Conservation (phyloP, 495 filamentous ascomycete genomes). For the Darksidea phi region DNA sequence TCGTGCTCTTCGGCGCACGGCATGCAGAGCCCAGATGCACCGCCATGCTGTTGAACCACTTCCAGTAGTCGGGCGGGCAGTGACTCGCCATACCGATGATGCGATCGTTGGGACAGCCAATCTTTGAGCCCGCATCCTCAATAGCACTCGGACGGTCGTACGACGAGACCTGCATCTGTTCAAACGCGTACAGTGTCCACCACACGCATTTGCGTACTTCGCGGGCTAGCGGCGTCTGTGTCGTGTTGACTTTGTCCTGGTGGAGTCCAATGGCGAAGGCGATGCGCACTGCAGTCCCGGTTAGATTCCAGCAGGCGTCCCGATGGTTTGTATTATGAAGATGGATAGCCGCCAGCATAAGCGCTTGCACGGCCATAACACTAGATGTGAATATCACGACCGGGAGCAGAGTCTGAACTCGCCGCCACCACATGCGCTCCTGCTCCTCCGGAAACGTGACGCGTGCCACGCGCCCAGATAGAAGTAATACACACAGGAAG, state of each 20-base stretch:
- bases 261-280: constrained; percentile 52
- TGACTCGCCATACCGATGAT: constrained; percentile 42
- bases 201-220: constrained; percentile 51
- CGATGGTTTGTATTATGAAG: constrained; percentile 50
- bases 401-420: constrained; percentile 45
- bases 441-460: constrained; percentile 37
- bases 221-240: constrained; percentile 43
- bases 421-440: constrained; percentile 39
- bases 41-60: constrained; percentile 31
- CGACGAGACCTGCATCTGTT: constrained; percentile 49
- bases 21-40: constrained; percentile 37
- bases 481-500: constrained; percentile 49
- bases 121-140: constrained; percentile 46
- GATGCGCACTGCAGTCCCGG: constrained; percentile 48
- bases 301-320: constrained; percentile 47
- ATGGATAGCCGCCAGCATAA: constrained; percentile 50
- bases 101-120: constrained; percentile 38
- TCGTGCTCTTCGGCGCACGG: constrained; percentile 30
- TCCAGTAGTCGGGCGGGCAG: constrained; percentile 35
- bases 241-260: constrained; percentile 46
- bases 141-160: constrained; percentile 51
- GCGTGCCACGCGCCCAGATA: constrained; percentile 41
- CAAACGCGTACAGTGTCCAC: constrained; percentile 51
- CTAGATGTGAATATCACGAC: constrained; percentile 45
- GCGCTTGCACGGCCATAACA: constrained; percentile 48